Percentiles rank a stretch among this genome's conserved stretches.
Evolutionary conservation across 306 rosid species (phyloP).

Genomic region (Cotoneaster glaucophyllus): DNA sequence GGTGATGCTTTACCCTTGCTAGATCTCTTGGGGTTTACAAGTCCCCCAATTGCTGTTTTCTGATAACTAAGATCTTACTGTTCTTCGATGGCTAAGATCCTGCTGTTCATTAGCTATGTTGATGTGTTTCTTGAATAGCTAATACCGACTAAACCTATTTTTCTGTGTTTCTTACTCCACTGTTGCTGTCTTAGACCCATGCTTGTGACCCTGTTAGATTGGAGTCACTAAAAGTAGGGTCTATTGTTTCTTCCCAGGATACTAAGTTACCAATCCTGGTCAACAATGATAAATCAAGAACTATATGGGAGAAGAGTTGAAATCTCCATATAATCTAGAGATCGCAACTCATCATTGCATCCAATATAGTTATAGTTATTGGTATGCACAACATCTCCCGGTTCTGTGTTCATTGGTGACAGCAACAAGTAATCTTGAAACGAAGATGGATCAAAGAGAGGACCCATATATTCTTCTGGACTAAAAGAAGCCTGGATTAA

Average conservation of each 20-base stretch:
- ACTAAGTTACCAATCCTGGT: background rate
- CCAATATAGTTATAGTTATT: constrained; percentile 9
- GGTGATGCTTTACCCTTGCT: background rate
- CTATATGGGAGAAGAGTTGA: constrained; percentile 2
- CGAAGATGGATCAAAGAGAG: background rate
- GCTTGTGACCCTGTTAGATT: no score
- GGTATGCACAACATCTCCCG: background rate
- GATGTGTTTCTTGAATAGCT: background rate
- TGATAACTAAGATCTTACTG: no score
- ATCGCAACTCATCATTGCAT: background rate
- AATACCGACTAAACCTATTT: background rate
- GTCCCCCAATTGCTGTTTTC: background rate
- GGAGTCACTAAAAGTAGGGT: background rate
- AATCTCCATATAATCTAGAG: background rate
- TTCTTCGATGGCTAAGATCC: background rate
- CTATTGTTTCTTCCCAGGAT: background rate
- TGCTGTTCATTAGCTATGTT: background rate
- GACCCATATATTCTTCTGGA: background rate
- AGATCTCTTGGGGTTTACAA: background rate
- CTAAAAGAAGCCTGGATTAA: constrained; percentile 11
- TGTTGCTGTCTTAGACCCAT: background rate
- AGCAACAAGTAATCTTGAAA: background rate
- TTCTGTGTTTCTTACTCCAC: no score
- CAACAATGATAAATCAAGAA: background rate
- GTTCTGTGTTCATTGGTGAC: background rate